phyloP scores from a whole-genome alignment of 331 rosid genomes.

The Malus hybrid region DNA sequence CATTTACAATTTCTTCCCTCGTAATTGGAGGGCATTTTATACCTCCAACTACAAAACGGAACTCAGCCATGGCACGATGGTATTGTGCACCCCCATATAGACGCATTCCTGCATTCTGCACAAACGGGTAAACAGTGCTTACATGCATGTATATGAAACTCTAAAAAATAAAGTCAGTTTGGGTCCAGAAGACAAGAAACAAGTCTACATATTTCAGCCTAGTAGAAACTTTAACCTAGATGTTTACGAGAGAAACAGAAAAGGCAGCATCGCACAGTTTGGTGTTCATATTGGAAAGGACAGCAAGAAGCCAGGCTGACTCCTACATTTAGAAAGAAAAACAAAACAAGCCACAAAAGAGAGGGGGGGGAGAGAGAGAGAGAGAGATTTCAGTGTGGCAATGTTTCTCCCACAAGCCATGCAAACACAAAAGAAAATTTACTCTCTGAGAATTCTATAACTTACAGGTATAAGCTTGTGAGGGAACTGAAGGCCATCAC shows the following conservation, averaged over 20 bases:
- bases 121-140: neutral
- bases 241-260: neutral
- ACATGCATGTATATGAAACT: neutral
- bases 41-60: conserved; percentile 97
- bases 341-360: neutral
- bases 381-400: neutral
- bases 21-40: conserved; percentile 94
- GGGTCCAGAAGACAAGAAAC: neutral
- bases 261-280: neutral
- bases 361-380: neutral
- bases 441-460: conserved; percentile 1
- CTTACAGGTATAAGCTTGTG: conserved; percentile 92
- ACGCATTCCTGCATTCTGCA: conserved; percentile 94
- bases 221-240: neutral
- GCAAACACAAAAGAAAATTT: neutral
- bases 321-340: neutral
- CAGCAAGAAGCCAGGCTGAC: neutral
- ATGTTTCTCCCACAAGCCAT: neutral
- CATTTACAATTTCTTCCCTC: conserved; percentile 91
- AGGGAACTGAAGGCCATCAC: conserved; percentile 80
- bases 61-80: conserved; percentile 99
- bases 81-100: conserved; percentile 99
- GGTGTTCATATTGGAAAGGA: neutral
- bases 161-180: neutral
- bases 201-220: neutral